These are phyloP conservation scores for Wickerhamomyces ciferrii DNA, from an alignment of 805 yeast genomes.

Conservation along the genomic window DNA sequence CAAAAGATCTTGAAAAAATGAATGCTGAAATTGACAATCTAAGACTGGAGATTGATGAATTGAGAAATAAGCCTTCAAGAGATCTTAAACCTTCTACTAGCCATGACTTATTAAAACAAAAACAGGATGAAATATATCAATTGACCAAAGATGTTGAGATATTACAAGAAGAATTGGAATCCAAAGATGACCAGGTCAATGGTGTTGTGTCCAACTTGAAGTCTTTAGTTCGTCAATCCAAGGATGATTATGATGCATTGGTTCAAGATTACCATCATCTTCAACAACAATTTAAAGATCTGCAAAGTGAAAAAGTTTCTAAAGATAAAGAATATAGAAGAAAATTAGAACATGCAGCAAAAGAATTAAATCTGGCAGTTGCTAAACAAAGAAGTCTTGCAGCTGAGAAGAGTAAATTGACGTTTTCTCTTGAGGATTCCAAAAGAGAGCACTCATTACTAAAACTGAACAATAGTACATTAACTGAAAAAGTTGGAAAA, in stretches of 20 bases:
- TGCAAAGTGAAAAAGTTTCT: slow-evolving; percentile 15
- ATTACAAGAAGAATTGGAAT: slow-evolving; percentile 9
- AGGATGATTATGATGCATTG: slow-evolving; percentile 14
- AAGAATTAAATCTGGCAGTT: slow-evolving; percentile 33
- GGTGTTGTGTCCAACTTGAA: slow-evolving; percentile 7
- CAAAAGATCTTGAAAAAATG: slow-evolving; percentile 15
- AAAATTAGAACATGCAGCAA: slow-evolving; percentile 28
- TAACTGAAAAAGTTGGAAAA: slow-evolving; percentile 33
- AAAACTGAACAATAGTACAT: slow-evolving; percentile 29
- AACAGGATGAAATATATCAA: slow-evolving; percentile 10
- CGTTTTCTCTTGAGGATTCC: slow-evolving; percentile 33
- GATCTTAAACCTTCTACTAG: not conserved
- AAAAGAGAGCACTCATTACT: slow-evolving; percentile 32
- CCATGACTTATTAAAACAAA: slow-evolving; percentile 2
- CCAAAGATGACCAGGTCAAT: slow-evolving; percentile 8
- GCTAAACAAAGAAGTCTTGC: slow-evolving; percentile 38
- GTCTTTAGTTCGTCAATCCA: slow-evolving; percentile 6
- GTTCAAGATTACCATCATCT: slow-evolving; percentile 20
- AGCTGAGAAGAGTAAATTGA: slow-evolving; percentile 39
- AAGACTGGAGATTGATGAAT: not conserved
- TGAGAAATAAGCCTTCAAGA: slow-evolving; percentile 2
- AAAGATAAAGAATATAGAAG: slow-evolving; percentile 27
- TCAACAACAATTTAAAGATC: slow-evolving; percentile 16
- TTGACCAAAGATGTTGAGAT: slow-evolving; percentile 11
- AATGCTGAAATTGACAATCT: slow-evolving; percentile 11